Evolutionary conservation across 2,329 filamentous ascomycete genomes (phyloP).

Genomic region (Penicillium sp.): DNA sequence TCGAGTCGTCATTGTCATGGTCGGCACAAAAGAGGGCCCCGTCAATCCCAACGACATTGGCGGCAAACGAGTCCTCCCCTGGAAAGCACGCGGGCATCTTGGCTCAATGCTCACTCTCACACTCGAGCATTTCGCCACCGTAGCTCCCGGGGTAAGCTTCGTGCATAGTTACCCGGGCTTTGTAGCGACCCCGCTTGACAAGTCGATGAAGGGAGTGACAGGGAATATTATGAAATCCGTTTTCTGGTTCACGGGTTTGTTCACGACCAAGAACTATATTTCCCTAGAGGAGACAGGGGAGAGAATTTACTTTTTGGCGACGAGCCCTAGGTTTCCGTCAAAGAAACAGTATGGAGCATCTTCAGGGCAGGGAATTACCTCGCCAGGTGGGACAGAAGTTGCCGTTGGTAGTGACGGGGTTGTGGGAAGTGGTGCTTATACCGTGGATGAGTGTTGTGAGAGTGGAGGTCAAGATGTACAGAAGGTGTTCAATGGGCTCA

Average conservation of each 20-base stretch:
- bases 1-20: slow-evolving; percentile 2
- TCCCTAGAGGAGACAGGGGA: slow-evolving; percentile 3
- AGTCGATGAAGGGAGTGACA: not conserved
- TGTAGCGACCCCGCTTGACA: not conserved
- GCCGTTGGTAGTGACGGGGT: slow-evolving; percentile 1
- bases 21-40: slow-evolving; percentile 2
- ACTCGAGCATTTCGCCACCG: not conserved
- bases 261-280: not conserved
- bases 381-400: not conserved
- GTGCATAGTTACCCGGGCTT: slow-evolving; percentile 8
- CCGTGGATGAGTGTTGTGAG: not conserved
- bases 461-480: not conserved
- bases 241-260: not conserved
- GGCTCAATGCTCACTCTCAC: slow-evolving; percentile 6
- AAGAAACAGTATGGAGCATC: not conserved
- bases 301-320: slow-evolving; percentile 1
- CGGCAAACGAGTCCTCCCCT: not conserved
- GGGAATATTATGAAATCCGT: not conserved
- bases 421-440: slow-evolving; percentile 1
- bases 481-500: not conserved
- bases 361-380: no score
- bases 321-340: not conserved
- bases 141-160: not conserved
- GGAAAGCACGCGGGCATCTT: not conserved
- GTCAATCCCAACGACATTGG: not conserved